A percentile compares a stretch with the other conserved stretches of the same genome.
phyloP scores from a whole-genome alignment of 2,329 filamentous ascomycete species.

The Trichoderma aggressivum region DNA sequence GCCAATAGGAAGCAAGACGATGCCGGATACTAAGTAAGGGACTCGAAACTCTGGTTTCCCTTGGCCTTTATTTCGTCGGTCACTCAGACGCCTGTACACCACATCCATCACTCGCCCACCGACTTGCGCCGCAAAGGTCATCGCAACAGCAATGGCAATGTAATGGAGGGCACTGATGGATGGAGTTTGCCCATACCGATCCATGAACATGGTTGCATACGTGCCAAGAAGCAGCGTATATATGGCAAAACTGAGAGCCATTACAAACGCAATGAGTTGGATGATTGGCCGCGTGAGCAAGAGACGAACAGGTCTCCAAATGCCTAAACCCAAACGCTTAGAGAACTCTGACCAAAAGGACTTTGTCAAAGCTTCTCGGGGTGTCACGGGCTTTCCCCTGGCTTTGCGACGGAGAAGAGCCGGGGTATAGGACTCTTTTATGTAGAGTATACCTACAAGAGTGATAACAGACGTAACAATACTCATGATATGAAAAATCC shows the following conservation, averaged over 20 bases:
- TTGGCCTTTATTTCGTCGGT: neutral
- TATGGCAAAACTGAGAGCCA: conserved; percentile 48
- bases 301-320: neutral
- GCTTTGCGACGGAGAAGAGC: neutral
- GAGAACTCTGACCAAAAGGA: neutral
- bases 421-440: neutral
- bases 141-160: conserved; percentile 42
- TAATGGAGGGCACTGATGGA: conserved; percentile 48
- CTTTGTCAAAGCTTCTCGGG: neutral
- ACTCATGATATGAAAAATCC: conserved; percentile 64
- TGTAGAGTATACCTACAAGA: neutral
- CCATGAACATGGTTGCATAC: conserved; percentile 47
- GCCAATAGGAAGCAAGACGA: conserved; percentile 41
- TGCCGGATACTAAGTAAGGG: neutral
- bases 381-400: neutral
- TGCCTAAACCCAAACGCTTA: neutral
- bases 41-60: neutral
- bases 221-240: conserved; percentile 53
- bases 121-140: neutral
- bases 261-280: conserved; percentile 42
- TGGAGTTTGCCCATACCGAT: conserved; percentile 43
- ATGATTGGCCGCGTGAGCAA: conserved; percentile 40
- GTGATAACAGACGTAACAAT: neutral
- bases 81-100: neutral
- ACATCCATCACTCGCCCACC: neutral